Evolutionary conservation across 345 rosid genomes (phyloP).

Genomic region (Eucalyptus shirleyi): DNA sequence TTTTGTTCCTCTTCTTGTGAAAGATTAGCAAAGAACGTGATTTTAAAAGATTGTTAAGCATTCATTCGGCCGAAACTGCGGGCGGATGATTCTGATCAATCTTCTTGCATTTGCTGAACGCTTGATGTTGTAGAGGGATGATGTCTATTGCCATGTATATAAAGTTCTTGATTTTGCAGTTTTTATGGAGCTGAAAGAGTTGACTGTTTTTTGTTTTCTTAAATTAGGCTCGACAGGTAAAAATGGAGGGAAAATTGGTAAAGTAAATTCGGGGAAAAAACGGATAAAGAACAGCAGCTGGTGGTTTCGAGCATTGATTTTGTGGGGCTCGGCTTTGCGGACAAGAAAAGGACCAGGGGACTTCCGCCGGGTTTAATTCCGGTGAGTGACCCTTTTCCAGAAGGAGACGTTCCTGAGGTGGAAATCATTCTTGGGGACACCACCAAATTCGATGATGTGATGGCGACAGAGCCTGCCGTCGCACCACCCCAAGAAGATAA

Average conservation of each 20-base stretch:
- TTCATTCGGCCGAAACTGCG: not conserved
- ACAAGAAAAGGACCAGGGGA: constrained; percentile 57
- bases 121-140: not conserved
- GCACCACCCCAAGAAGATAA: constrained; percentile 11
- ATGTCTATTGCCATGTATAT: not conserved
- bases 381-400: constrained; percentile 38
- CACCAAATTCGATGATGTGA: constrained; percentile 27
- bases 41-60: not conserved
- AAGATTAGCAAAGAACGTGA: not conserved
- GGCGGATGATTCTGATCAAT: not conserved
- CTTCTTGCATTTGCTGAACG: not conserved
- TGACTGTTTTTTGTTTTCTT: not conserved
- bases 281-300: constrained; percentile 20
- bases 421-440: constrained; percentile 85
- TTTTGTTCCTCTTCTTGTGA: not conserved
- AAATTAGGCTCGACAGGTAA: constrained; percentile 26
- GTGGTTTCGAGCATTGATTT: constrained; percentile 65
- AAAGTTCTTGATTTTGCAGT: not conserved
- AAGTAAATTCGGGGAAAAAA: constrained; percentile 5
- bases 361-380: constrained; percentile 79
- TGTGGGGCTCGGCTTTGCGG: constrained; percentile 71
- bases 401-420: constrained; percentile 54
- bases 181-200: not conserved
- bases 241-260: constrained; percentile 3
- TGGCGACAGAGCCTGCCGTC: constrained; percentile 5